Percentiles rank a stretch among this genome's conserved stretches.
phyloP scores from a whole-genome alignment of 2,329 filamentous ascomycete genomes.

The Neurospora sp. region DNA sequence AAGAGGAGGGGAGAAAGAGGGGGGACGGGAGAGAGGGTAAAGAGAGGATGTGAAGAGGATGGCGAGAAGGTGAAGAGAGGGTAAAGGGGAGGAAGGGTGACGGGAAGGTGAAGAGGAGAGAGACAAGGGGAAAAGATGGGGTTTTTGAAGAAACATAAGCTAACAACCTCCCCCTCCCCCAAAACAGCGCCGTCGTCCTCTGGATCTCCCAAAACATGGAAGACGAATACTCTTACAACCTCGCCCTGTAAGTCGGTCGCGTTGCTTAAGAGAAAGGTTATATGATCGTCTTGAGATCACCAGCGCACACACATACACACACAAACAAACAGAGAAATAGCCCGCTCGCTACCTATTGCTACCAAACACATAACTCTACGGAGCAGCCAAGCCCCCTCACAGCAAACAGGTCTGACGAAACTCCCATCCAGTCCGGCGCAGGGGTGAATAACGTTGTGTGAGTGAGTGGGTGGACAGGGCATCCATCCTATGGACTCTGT shows the following conservation, averaged over 20 bases:
- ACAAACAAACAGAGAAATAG: not conserved
- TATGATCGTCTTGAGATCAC: not conserved
- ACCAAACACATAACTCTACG: not conserved
- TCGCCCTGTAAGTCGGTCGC: conserved; percentile 40
- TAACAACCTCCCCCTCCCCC: conserved; percentile 8
- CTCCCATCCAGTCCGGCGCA: not conserved
- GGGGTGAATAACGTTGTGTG: not conserved
- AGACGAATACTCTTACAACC: conserved; percentile 60
- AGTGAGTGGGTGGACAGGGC: not conserved
- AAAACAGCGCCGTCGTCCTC: conserved; percentile 46
- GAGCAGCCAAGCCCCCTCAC: not conserved
- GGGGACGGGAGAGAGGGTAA: not conserved
- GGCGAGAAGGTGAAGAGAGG: not conserved
- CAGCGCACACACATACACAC: not conserved
- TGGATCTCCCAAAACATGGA: conserved; percentile 66
- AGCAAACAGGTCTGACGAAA: not conserved
- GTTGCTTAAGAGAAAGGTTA: not conserved
- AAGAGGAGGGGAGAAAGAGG: no score
- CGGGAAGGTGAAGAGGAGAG: not conserved
- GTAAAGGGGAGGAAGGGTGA: not conserved
- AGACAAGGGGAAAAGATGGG: not conserved
- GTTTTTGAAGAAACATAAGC: not conserved
- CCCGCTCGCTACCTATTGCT: not conserved
- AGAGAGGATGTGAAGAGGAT: not conserved
- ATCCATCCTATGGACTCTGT: no score